Percentiles rank a stretch among this genome's conserved stretches.
phyloP scores from a whole-genome alignment of 306 rosid genomes.

The Dalbergia cochinchinensis region DNA sequence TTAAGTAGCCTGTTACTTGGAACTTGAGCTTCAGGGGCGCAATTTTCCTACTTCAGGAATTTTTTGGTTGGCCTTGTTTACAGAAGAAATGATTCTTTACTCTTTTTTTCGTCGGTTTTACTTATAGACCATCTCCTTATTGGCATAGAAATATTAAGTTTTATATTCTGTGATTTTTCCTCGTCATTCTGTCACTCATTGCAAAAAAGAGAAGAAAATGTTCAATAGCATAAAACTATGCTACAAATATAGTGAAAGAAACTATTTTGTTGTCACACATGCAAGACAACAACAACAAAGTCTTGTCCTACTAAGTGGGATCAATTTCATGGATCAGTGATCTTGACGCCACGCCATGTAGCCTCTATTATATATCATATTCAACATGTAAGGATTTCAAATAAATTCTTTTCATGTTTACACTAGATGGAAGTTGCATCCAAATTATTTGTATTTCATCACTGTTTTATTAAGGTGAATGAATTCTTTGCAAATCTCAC shows the following conservation, averaged over 20 bases:
- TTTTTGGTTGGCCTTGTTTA: slow-evolving; percentile 23
- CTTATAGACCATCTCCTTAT: slow-evolving; percentile 37
- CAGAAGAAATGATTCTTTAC: neutral
- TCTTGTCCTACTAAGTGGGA: too few species aligned
- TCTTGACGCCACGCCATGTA: too few species aligned
- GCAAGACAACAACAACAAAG: neutral
- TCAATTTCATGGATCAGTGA: too few species aligned
- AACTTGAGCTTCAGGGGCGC: slow-evolving; percentile 15
- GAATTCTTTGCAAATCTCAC: slow-evolving; percentile 35
- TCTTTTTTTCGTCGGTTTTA: too few species aligned
- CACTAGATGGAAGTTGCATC: slow-evolving; percentile 1
- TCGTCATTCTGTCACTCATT: too few species aligned
- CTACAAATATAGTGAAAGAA: slow-evolving; percentile 29
- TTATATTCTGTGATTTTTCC: too few species aligned
- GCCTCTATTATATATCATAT: too few species aligned
- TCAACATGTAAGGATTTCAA: neutral
- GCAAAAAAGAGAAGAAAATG: neutral
- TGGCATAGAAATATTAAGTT: neutral
- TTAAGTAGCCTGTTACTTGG: slow-evolving; percentile 34
- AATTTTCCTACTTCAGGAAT: neutral
- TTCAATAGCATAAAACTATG: slow-evolving; percentile 2
- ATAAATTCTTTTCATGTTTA: slow-evolving; percentile 17
- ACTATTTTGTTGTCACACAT: slow-evolving; percentile 32
- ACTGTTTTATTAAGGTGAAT: slow-evolving; percentile 26
- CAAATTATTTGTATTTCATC: slow-evolving; percentile 21